Evolutionary conservation across 2,329 filamentous ascomycete species (phyloP), one percentile per base, ranked within the genome.

Genomic region (Mariannaea elegans): DNA sequence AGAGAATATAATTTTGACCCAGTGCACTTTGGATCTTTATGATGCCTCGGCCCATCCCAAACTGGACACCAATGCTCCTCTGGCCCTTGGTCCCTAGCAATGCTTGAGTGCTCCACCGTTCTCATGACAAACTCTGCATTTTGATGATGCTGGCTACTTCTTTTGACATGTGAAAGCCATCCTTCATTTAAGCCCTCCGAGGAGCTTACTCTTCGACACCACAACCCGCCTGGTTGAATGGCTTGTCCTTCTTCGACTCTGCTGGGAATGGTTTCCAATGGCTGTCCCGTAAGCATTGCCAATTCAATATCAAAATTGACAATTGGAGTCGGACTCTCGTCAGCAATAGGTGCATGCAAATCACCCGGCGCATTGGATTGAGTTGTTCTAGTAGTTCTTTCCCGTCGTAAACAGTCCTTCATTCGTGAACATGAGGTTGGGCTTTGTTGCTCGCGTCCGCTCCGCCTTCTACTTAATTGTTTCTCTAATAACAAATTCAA

Each of bases 1-100:
- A n/a, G n/a, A n/a, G n/a, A n/a, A n/a, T n/a, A n/a, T n/a, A n/a
- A n/a, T n/a, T n/a, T n/a, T n/a, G n/a, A n/a, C n/a, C n/a, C n/a
- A n/a, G n/a, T n/a, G n/a, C n/a, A n/a, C n/a, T n/a, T n/a, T n/a
- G n/a, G n/a, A n/a, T n/a, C n/a, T n/a, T n/a, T n/a, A n/a, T n/a
- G n/a, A n/a, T n/a, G n/a, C n/a, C n/a, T n/a, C n/a, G 65, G 65
- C 7, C 65, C 65, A 12, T 67, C 65, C 65, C 65, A 67, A 4
- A 67, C 65, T 2, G 65, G 65, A 56, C 65, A 67, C 65, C 65
- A 66, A 29, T 61, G 63, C 27, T 64, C 65, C 32, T 67, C 54
- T 2, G 63, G 55, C 1, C 65, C 65, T 21, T 64, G 45, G 9
- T 65, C 63, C n/a, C 56, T 61, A 14, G 55, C 29, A 13, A 56